phyloP scores from a whole-genome alignment of 2,329 filamentous ascomycete species.

The Aureobasidium vineae region DNA sequence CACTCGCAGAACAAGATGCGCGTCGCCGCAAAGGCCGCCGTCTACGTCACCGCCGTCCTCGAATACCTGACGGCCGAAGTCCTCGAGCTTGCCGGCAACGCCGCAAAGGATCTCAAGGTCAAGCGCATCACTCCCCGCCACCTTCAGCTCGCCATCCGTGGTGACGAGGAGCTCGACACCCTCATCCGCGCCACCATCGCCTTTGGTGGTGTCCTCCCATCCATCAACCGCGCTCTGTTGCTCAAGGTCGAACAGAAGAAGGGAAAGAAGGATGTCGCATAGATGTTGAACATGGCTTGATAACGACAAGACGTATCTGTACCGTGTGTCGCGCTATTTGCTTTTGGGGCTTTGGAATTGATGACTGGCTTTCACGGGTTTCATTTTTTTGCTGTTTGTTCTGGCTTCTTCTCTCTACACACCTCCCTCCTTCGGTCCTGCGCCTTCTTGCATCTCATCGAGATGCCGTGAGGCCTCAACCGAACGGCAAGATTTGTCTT shows the following conservation, averaged over 20 bases:
- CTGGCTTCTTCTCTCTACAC: constrained; percentile 1
- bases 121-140: constrained; percentile 99
- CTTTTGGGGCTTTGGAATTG: constrained; percentile 19
- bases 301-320: neutral
- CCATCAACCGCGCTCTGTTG: constrained; percentile 96
- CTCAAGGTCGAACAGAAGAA: constrained; percentile 98
- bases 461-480: neutral
- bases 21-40: constrained; percentile 96
- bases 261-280: constrained; percentile 53
- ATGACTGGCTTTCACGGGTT: constrained; percentile 25
- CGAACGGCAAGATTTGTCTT: neutral
- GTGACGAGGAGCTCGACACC: constrained; percentile 97
- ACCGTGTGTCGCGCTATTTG: constrained; percentile 2
- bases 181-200: constrained; percentile 97
- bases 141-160: constrained; percentile 94
- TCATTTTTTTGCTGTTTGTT: constrained; percentile 19
- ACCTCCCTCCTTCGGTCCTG: neutral
- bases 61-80: constrained; percentile 99
- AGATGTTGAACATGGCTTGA: neutral
- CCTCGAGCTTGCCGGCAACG: constrained; percentile 95
- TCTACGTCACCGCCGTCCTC: constrained; percentile 96
- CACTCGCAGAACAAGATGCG: constrained; percentile 99
- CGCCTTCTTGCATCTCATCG: neutral
- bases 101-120: constrained; percentile 98
- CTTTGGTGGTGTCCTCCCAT: constrained; percentile 95